phyloP scores from a whole-genome alignment of 202 grass and related monocot genomes.

The Dendrocalamus latiflorus region DNA sequence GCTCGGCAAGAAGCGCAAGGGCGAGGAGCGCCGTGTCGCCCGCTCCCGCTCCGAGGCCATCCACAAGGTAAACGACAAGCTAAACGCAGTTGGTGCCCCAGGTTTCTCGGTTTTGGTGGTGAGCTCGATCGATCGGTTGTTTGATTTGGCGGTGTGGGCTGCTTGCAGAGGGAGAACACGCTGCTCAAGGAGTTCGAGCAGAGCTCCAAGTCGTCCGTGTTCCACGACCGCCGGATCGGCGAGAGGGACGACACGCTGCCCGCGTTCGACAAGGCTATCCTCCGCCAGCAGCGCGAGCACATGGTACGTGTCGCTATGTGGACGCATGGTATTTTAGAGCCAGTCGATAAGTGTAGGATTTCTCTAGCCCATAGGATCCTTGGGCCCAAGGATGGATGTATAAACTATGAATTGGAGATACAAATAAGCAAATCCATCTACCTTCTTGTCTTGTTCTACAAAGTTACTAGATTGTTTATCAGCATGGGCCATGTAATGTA shows the following conservation, averaged over 20 bases:
- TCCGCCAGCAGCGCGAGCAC: too few species aligned
- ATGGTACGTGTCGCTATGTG: too few species aligned
- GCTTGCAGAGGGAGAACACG: slow-evolving; percentile 59
- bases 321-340: neutral
- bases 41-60: slow-evolving; percentile 66
- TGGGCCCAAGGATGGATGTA: neutral
- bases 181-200: too few species aligned
- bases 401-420: neutral
- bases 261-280: too few species aligned
- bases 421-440: neutral
- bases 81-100: too few species aligned
- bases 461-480: neutral
- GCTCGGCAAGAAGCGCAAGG: slow-evolving; percentile 88
- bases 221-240: too few species aligned
- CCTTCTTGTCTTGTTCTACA: neutral
- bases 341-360: neutral
- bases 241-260: too few species aligned
- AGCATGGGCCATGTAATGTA: neutral
- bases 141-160: slow-evolving; percentile 16
- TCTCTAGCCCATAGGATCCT: neutral
- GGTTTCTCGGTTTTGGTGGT: neutral
- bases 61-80: slow-evolving; percentile 61
- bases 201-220: too few species aligned
- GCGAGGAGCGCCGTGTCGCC: slow-evolving; percentile 65
- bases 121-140: neutral